These are phyloP conservation scores for Colletotrichum lentis DNA, from an alignment of 2,329 filamentous ascomycete genomes.

Conservation along the genomic window DNA sequence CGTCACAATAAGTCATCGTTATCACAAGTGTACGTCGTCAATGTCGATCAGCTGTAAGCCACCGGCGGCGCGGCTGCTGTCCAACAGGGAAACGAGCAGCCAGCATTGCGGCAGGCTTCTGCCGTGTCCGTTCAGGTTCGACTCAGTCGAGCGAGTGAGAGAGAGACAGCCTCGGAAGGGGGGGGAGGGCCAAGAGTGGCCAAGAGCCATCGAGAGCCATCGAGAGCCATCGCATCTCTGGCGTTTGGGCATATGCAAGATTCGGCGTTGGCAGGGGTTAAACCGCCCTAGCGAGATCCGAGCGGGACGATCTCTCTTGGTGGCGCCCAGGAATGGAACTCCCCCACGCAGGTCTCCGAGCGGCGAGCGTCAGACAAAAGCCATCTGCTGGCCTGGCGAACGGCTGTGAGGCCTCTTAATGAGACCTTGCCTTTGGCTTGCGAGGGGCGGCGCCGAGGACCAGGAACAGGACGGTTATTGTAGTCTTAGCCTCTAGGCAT, in stretches of 20 bases:
- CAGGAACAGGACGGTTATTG: background rate
- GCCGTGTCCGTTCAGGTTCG: background rate
- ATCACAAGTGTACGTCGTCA: conserved; percentile 3
- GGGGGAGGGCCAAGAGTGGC: background rate
- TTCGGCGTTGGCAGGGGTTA: conserved; percentile 36
- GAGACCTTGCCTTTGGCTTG: no score
- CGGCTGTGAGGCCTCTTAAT: background rate
- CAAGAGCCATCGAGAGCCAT: conserved; percentile 23
- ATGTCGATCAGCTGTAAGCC: conserved; percentile 35
- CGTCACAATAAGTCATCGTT: conserved; percentile 10
- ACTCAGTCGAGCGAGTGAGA: conserved; percentile 1
- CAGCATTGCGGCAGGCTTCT: background rate
- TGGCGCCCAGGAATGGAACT: conserved; percentile 33
- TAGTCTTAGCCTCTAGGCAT: background rate
- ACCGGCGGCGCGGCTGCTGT: background rate
- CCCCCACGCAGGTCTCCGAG: conserved; percentile 33
- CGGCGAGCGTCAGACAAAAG: conserved; percentile 28
- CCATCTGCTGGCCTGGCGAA: conserved; percentile 7
- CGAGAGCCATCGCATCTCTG: conserved; percentile 35
- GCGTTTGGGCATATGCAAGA: conserved; percentile 38
- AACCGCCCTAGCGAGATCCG: conserved; percentile 32
- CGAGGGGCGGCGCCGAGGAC: conserved; percentile 3
- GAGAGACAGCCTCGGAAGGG: background rate
- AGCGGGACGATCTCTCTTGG: conserved; percentile 33
- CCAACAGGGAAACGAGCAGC: conserved; percentile 8